phyloP scores from a whole-genome alignment of 192 early-diverging fungal genomes.

The Borealophlyctis nickersoniae region DNA sequence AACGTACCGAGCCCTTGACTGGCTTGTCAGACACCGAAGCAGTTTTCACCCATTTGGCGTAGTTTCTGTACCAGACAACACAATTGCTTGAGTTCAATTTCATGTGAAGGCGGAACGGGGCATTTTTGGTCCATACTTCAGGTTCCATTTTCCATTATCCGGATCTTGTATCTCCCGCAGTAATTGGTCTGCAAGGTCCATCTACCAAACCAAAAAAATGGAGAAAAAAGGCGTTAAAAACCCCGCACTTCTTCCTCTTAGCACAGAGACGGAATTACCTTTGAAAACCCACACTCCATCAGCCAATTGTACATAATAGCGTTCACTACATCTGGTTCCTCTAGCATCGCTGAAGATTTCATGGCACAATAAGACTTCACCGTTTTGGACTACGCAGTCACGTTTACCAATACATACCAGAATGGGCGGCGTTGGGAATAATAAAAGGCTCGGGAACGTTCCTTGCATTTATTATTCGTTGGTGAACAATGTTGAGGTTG shows the following conservation, averaged over 20 bases:
- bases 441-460: conserved; percentile 18
- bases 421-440: conserved; percentile 25
- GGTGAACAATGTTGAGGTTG: conserved; percentile 20
- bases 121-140: too few species aligned
- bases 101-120: too few species aligned
- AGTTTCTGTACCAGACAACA: conserved; percentile 13
- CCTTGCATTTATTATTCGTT: background rate
- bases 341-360: conserved; percentile 30
- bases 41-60: conserved; percentile 23
- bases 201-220: background rate
- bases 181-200: background rate
- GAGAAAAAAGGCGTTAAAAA: too few species aligned
- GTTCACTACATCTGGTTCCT: conserved; percentile 26
- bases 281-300: conserved; percentile 14
- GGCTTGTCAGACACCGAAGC: conserved; percentile 11
- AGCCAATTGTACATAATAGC: conserved; percentile 32
- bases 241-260: too few species aligned
- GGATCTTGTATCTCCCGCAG: background rate
- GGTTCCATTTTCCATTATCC: conserved; percentile 16
- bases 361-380: too few species aligned
- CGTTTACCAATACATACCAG: conserved; percentile 3
- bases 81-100: background rate
- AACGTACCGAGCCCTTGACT: conserved; percentile 15
- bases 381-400: background rate
- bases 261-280: too few species aligned